Evolutionary conservation across 2,329 filamentous ascomycete species (phyloP).

Genomic region (Diplodia corticola): DNA sequence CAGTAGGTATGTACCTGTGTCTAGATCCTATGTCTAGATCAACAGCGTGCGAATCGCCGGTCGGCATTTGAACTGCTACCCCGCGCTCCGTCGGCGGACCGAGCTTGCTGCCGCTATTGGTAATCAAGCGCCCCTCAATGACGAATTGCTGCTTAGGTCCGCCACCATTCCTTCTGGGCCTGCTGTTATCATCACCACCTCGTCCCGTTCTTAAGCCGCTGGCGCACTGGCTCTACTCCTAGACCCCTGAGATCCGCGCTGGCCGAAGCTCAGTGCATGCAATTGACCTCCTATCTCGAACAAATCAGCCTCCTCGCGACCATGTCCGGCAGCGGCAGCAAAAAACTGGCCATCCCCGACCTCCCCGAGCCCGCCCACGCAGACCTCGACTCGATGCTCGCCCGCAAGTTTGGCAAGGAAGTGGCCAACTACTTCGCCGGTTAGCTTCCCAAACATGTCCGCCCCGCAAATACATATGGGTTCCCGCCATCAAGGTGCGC

Average conservation of each 20-base stretch:
- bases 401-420: constrained; percentile 75
- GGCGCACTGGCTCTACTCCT: background rate
- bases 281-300: constrained; percentile 24
- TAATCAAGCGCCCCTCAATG: constrained; percentile 19
- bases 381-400: constrained; percentile 67
- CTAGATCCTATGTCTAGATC: background rate
- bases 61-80: background rate
- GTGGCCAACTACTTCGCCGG: constrained; percentile 79
- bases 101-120: constrained; percentile 18
- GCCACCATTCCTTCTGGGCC: background rate
- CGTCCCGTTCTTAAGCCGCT: background rate
- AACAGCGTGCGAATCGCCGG: background rate
- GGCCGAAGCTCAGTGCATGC: constrained; percentile 22
- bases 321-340: constrained; percentile 15
- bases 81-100: constrained; percentile 13
- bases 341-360: constrained; percentile 41
- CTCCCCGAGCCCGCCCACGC: constrained; percentile 61
- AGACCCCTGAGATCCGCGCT: background rate
- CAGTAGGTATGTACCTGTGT: too few relatives aligned
- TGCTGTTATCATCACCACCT: background rate
- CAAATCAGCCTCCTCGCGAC: constrained; percentile 12
- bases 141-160: background rate
- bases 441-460: constrained; percentile 23
- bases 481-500: background rate
- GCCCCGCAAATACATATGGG: too few relatives aligned